Conservation (phyloP, 345 rosid species). For the Populus ilicifolia region DNA sequence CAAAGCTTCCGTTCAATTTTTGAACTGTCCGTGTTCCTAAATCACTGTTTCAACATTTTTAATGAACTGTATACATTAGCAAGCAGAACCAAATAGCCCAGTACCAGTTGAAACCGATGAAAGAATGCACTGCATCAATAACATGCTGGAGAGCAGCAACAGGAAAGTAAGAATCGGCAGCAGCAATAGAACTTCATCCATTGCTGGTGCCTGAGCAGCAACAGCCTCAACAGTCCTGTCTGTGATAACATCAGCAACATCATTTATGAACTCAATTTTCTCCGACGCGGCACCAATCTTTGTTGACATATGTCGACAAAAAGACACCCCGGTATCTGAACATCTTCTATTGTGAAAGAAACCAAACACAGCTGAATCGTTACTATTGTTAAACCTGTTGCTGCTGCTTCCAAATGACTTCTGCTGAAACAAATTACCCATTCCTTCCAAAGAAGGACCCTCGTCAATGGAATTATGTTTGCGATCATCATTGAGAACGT, state of each 20-base stretch:
- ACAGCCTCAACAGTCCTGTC: slow-evolving; percentile 48
- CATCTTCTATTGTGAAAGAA: slow-evolving; percentile 28
- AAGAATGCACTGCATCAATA: slow-evolving; percentile 57
- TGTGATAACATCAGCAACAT: slow-evolving; percentile 47
- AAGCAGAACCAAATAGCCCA: slow-evolving; percentile 1
- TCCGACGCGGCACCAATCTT: slow-evolving; percentile 41
- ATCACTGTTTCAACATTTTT: not conserved
- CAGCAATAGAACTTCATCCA: slow-evolving; percentile 70
- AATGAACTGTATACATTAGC: not conserved
- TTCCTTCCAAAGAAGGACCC: slow-evolving; percentile 29
- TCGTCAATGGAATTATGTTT: slow-evolving; percentile 20
- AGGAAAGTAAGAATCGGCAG: slow-evolving; percentile 63
- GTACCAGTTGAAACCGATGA: slow-evolving; percentile 63
- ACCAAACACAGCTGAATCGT: slow-evolving; percentile 16
- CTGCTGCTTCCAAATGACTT: slow-evolving; percentile 28
- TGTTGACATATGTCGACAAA: slow-evolving; percentile 57
- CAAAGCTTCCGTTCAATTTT: not conserved
- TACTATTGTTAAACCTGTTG: not conserved
- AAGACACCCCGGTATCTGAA: slow-evolving; percentile 33
- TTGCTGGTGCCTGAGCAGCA: slow-evolving; percentile 48
- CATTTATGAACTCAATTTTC: slow-evolving; percentile 40
- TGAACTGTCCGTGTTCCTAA: not conserved
- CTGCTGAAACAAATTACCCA: slow-evolving; percentile 31
- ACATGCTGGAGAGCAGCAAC: slow-evolving; percentile 61
- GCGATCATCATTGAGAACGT: slow-evolving; percentile 39